These are phyloP conservation scores for Microascus cirrosus DNA, from an alignment of 2,329 filamentous ascomycete genomes.

Conservation along the genomic window DNA sequence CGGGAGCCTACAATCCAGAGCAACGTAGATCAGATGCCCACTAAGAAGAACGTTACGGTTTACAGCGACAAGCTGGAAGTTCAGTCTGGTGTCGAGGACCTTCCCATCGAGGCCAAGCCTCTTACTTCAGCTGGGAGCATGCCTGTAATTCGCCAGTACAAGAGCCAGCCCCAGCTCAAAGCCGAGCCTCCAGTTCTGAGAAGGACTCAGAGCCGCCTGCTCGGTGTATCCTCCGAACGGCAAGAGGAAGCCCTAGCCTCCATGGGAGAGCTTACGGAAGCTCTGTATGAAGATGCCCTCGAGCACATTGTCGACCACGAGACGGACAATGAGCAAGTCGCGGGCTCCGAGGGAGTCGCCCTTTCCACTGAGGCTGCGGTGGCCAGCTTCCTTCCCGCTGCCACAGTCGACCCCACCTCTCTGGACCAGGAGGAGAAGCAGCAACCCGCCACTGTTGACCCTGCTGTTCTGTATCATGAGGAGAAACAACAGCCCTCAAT, in stretches of 20 bases:
- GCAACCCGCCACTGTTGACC: background rate
- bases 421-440: slow-evolving; percentile 3
- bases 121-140: background rate
- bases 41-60: slow-evolving; percentile 3
- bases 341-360: background rate
- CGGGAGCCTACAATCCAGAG: background rate
- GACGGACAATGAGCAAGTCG: slow-evolving; percentile 4
- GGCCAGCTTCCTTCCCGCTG: background rate
- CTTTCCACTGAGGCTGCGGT: background rate
- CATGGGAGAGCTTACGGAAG: slow-evolving; percentile 25
- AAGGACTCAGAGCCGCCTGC: slow-evolving; percentile 31
- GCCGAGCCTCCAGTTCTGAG: slow-evolving; percentile 26
- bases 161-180: slow-evolving; percentile 42
- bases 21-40: slow-evolving; percentile 2
- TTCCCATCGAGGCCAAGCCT: background rate
- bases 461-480: slow-evolving; percentile 1
- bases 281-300: slow-evolving; percentile 32
- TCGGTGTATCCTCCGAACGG: slow-evolving; percentile 11
- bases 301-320: slow-evolving; percentile 23
- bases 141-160: slow-evolving; percentile 33
- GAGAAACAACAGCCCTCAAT: background rate
- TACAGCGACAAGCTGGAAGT: slow-evolving; percentile 9
- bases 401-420: background rate
- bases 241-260: slow-evolving; percentile 1
- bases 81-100: background rate